Evolutionary conservation across 352 stramenopile species (phyloP), one percentile per base, ranked within the genome.

Genomic region (Salisapilia sapeloensis): DNA sequence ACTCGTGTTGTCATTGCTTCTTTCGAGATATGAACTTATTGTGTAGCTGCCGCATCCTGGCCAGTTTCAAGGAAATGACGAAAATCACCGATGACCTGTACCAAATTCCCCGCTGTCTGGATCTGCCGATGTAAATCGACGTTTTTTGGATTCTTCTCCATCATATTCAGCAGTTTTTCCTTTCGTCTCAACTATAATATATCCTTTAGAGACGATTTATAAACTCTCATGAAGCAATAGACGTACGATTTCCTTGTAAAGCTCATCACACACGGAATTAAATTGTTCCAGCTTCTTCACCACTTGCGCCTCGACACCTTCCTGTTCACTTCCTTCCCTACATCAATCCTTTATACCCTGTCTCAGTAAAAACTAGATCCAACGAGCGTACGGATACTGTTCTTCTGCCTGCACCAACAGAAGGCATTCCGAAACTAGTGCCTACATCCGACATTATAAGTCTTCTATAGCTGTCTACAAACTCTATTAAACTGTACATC

Each of bases 281-380:
- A 89, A 89, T 42, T 83, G 66, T 44, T 89, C 72, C 16, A 89
- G 66, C 32, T 85, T 89, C 54, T 77, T 82, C 27, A 85, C 63
- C 36, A 89, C 69, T 34, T 84, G 61, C 30, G 82, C 69, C 33
- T 83, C 72, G 28, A 69, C 47, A 19, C 40, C 43, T 10, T 27
- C 38, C 24, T 77, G 44, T 14, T 42, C 42, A 2, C 56, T 50
- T 1, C 40, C 43, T 19, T 76, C 52, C 5, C 56, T 67, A 36
- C 27, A 24, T 16, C 14, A 18, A 29, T 2, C n/a, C n/a, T n/a
- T n/a, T n/a, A n/a, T n/a, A n/a, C n/a, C n/a, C n/a, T n/a, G 12
- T 37, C 13, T 40, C n/a, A 29, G 24, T 29, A n/a, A 29, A 12
- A n/a, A 29, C 12, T 29, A 29, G 24, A 29, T 29, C 12, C 12